Evolutionary conservation across 495 filamentous ascomycete species (phyloP).

Genomic region (Talaromyces adpressus): DNA sequence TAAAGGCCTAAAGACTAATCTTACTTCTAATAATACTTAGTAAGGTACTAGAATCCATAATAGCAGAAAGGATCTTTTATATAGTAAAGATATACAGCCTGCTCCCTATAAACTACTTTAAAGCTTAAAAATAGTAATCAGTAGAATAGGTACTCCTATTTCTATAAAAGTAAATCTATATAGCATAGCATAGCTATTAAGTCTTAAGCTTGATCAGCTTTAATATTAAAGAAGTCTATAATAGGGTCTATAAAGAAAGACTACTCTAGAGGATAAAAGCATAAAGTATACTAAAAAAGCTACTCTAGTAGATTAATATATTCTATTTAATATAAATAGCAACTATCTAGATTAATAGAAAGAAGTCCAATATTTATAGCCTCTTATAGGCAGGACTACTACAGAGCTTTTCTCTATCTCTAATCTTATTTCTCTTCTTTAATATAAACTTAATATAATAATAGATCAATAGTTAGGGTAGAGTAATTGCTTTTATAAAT

Average conservation of each 20-base stretch:
- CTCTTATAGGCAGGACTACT: neutral
- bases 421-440: too few species aligned
- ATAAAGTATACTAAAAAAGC: slow-evolving; percentile 20
- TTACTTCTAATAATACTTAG: slow-evolving; percentile 19
- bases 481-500: too few species aligned
- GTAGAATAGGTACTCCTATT: slow-evolving; percentile 17
- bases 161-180: slow-evolving; percentile 23
- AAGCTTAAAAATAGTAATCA: slow-evolving; percentile 2
- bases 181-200: slow-evolving; percentile 14
- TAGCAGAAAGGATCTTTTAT: slow-evolving; percentile 21
- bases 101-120: slow-evolving; percentile 12
- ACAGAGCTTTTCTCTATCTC: neutral
- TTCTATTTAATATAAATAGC: slow-evolving; percentile 20
- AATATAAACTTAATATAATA: too few species aligned
- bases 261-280: slow-evolving; percentile 24
- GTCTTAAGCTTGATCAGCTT: slow-evolving; percentile 27
- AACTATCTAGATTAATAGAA: neutral
- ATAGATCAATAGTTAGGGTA: too few species aligned
- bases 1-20: slow-evolving; percentile 17
- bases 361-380: neutral
- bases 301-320: slow-evolving; percentile 24
- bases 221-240: slow-evolving; percentile 37
- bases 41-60: slow-evolving; percentile 21
- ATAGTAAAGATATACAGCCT: slow-evolving; percentile 16
- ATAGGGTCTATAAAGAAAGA: slow-evolving; percentile 27